Evolutionary conservation across 495 filamentous ascomycete species (phyloP).

Genomic region (Hypoxylon fuscum): DNA sequence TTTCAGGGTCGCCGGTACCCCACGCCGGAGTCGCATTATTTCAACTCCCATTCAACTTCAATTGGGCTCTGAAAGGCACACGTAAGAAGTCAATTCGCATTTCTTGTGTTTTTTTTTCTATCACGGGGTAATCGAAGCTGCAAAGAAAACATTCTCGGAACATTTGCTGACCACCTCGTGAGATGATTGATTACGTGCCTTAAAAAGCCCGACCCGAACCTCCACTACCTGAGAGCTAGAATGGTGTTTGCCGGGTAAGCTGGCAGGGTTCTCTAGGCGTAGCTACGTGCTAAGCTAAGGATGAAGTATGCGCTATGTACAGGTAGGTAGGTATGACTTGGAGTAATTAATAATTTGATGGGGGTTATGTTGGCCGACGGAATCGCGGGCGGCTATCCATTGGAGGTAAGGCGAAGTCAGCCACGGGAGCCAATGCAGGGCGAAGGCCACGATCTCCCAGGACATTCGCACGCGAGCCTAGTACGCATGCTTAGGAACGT

Average conservation of each 20-base stretch:
- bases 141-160: slow-evolving; percentile 9
- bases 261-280: neutral
- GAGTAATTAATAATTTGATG: slow-evolving; percentile 34
- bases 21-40: neutral
- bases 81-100: slow-evolving; percentile 5
- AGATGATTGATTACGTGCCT: slow-evolving; percentile 36
- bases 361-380: neutral
- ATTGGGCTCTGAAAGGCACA: neutral
- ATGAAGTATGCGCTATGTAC: slow-evolving; percentile 1
- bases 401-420: slow-evolving; percentile 27
- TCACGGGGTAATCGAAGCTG: neutral
- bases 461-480: slow-evolving; percentile 24
- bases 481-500: neutral
- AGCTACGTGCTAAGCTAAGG: slow-evolving; percentile 1
- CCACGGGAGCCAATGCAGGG: slow-evolving; percentile 40
- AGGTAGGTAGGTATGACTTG: slow-evolving; percentile 40
- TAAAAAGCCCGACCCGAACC: slow-evolving; percentile 34
- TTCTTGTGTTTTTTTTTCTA: neutral
- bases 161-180: slow-evolving; percentile 18
- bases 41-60: neutral
- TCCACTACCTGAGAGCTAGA: slow-evolving; percentile 2
- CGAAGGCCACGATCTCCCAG: slow-evolving; percentile 17
- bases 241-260: too few species aligned
- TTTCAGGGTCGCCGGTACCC: neutral
- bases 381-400: slow-evolving; percentile 2